These are phyloP conservation scores for Pseudopyricularia javanii DNA, from an alignment of 2,329 filamentous ascomycete species.

Conservation along the genomic window DNA sequence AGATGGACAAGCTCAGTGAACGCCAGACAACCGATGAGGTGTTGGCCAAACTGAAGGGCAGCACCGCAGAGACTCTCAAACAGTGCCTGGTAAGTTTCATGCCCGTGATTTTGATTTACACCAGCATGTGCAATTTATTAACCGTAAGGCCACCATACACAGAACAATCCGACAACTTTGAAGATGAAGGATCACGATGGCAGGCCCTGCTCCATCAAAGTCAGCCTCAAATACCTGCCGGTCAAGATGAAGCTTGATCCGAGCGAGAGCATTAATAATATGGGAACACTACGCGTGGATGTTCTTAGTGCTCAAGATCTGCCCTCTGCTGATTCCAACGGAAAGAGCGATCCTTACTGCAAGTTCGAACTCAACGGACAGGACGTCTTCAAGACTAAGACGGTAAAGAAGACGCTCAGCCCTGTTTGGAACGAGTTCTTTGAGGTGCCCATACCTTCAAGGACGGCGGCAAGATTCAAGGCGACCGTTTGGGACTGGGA, in stretches of 20 bases:
- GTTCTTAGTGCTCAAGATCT: slow-evolving; percentile 76
- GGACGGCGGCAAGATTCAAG: slow-evolving; percentile 72
- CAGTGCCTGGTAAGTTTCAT: slow-evolving; percentile 59
- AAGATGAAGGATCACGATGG: slow-evolving; percentile 70
- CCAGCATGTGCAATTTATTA: background rate
- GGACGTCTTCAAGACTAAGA: slow-evolving; percentile 89
- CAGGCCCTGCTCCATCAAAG: slow-evolving; percentile 64
- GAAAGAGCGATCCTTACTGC: slow-evolving; percentile 94
- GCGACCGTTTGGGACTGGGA: slow-evolving; percentile 91
- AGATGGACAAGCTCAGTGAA: slow-evolving; percentile 60
- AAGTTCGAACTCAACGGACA: slow-evolving; percentile 85
- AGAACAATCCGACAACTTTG: slow-evolving; percentile 84
- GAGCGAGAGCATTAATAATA: slow-evolving; percentile 97
- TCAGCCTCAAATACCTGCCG: slow-evolving; percentile 90
- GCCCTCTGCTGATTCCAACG: slow-evolving; percentile 90
- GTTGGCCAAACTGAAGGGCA: slow-evolving; percentile 71
- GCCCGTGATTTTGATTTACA: background rate
- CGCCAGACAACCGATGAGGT: slow-evolving; percentile 61
- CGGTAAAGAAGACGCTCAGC: slow-evolving; percentile 90
- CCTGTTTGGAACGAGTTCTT: slow-evolving; percentile 97
- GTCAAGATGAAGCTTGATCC: slow-evolving; percentile 90
- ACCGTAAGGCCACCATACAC: background rate
- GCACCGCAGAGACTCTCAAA: slow-evolving; percentile 77
- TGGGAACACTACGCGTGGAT: slow-evolving; percentile 89
- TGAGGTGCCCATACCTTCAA: slow-evolving; percentile 68